These are phyloP conservation scores for Echria macrotheca DNA, from an alignment of 495 filamentous ascomycete genomes.

Conservation along the genomic window DNA sequence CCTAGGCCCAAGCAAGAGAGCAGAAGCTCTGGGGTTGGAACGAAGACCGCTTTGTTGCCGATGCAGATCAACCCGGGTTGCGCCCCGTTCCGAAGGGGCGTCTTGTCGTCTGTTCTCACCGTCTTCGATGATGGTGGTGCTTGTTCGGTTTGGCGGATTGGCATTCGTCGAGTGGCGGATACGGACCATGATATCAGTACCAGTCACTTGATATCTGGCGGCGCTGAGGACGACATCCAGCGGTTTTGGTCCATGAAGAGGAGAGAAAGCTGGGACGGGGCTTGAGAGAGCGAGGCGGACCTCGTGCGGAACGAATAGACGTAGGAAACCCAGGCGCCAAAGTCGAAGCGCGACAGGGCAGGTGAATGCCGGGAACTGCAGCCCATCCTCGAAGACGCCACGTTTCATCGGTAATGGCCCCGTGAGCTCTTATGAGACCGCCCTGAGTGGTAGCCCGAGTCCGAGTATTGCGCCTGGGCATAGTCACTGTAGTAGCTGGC, in stretches of 20 bases:
- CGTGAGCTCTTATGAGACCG: slow-evolving; percentile 40
- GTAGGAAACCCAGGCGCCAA: slow-evolving; percentile 42
- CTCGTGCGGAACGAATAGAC: slow-evolving; percentile 46
- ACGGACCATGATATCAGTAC: background rate
- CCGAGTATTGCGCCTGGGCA: slow-evolving; percentile 36
- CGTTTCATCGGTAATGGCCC: slow-evolving; percentile 43
- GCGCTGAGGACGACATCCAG: slow-evolving; percentile 40
- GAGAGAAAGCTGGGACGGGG: slow-evolving; percentile 43
- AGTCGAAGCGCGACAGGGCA: slow-evolving; percentile 40
- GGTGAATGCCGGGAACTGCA: slow-evolving; percentile 40
- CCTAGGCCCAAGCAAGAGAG: background rate
- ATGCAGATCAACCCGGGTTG: background rate
- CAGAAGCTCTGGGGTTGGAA: background rate
- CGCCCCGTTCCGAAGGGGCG: background rate
- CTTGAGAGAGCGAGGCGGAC: slow-evolving; percentile 34
- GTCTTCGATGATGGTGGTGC: slow-evolving; percentile 30
- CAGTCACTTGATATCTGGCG: slow-evolving; percentile 24
- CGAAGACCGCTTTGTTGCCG: background rate
- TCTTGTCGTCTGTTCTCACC: slow-evolving; percentile 2
- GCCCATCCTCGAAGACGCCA: slow-evolving; percentile 50
- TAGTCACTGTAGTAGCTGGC: slow-evolving; percentile 15
- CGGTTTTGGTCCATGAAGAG: slow-evolving; percentile 45
- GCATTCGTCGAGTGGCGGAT: slow-evolving; percentile 22
- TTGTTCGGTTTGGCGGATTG: slow-evolving; percentile 13
- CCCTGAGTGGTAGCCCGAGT: slow-evolving; percentile 47